Percentiles rank a stretch among this genome's conserved stretches.
phyloP scores from a whole-genome alignment of 345 rosid species.

The Salix brachista region DNA sequence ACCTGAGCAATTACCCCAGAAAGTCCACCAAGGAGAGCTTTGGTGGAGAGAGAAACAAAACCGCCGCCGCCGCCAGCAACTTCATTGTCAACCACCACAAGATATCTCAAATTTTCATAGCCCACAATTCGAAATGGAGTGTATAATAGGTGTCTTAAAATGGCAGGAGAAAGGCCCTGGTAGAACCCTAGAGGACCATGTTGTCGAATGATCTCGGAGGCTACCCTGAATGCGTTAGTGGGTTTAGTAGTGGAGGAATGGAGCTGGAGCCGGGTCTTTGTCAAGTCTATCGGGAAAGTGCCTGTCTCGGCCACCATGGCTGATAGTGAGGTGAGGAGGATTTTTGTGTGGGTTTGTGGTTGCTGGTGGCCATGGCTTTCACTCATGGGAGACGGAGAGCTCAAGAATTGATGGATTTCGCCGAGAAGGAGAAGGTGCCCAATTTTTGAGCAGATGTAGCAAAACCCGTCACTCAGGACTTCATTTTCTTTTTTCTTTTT shows the following conservation, averaged over 20 bases:
- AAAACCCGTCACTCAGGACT: no score
- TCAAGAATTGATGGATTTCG: no score
- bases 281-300: slow-evolving; percentile 80
- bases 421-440: no score
- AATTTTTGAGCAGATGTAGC: no score
- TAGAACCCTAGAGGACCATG: slow-evolving; percentile 59
- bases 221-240: slow-evolving; percentile 48
- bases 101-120: slow-evolving; percentile 67
- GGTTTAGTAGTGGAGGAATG: slow-evolving; percentile 29
- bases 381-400: neutral
- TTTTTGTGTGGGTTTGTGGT: slow-evolving; percentile 26
- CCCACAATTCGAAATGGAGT: slow-evolving; percentile 81
- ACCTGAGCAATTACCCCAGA: slow-evolving; percentile 93
- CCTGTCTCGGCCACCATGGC: slow-evolving; percentile 80
- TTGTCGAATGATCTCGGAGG: slow-evolving; percentile 44
- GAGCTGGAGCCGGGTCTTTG: slow-evolving; percentile 85
- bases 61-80: slow-evolving; percentile 23
- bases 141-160: slow-evolving; percentile 68
- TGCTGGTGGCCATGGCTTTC: slow-evolving; percentile 12
- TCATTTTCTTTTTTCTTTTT: no score
- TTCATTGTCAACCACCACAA: neutral
- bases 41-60: slow-evolving; percentile 50
- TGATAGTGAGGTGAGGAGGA: slow-evolving; percentile 61
- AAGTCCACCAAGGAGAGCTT: slow-evolving; percentile 66
- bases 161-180: slow-evolving; percentile 70